These are phyloP conservation scores for Sclerotinia nivalis DNA, from an alignment of 2,329 filamentous ascomycete genomes.

Conservation along the genomic window DNA sequence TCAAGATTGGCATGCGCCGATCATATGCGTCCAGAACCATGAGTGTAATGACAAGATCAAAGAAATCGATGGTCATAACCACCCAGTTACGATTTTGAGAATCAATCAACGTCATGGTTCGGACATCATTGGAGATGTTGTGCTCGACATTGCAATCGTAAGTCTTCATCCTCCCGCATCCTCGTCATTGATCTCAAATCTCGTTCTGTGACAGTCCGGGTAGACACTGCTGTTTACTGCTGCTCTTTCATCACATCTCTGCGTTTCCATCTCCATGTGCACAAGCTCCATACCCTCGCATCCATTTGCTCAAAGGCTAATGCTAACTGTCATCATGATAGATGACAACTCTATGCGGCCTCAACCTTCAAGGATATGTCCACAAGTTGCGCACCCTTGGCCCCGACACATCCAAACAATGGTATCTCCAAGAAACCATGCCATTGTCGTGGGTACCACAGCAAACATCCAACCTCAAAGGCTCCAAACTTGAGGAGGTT, in stretches of 20 bases:
- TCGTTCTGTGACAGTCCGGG: too few relatives aligned
- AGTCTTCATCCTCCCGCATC: not conserved
- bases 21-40: constrained; percentile 21
- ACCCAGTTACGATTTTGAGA: constrained; percentile 26
- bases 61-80: constrained; percentile 25
- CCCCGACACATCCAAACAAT: not conserved
- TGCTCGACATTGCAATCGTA: constrained; percentile 29
- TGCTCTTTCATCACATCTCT: not conserved
- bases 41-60: constrained; percentile 21
- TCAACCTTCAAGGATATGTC: not conserved
- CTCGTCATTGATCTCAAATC: not conserved
- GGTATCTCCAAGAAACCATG: constrained; percentile 1
- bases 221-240: not conserved
- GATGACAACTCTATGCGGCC: not conserved
- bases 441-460: not conserved
- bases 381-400: not conserved
- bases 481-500: not conserved
- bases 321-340: not conserved
- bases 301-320: rapidly evolving
- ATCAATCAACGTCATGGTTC: constrained; percentile 24
- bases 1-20: not conserved
- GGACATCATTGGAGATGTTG: constrained; percentile 22
- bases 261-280: not conserved
- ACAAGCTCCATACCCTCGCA: too few relatives aligned
- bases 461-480: not conserved